Base-by-base conservation (phyloP, 805 yeast genomes). In the Candida coquimbonensis region DNA sequence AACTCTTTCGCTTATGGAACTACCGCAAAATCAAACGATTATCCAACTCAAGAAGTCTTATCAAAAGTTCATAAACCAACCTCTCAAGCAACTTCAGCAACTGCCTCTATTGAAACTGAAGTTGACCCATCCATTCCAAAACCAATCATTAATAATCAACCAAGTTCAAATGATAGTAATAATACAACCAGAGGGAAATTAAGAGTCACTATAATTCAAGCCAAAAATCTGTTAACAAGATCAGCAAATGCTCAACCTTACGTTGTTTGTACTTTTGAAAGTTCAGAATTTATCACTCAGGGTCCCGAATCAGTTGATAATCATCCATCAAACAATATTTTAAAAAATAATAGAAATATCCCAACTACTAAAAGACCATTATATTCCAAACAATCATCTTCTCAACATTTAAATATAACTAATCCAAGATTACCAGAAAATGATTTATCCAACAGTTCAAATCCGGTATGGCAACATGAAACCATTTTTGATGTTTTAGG, bases 401-500 rank as follows among this genome's bases (percentile, higher is more conserved):
- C 74, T 7, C 73, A 71, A 48, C 60, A 55, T 36, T 56, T 65
- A 48, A 61, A 67, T 46, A 63, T 68, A 51, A 26, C 26, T 29
- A 52, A 46, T 36, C 55, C 40, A 48, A 51, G 52, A 44, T 25
- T 40, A 19, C 49, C 49, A 13, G 45, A 44, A 21, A 44, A 43
- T 24, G 49, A 49, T 39, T 49, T 59, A 33, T 57, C 63, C 26
- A 66, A 66, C 49, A 68, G 66, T 7, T 61, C 81, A 14, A 83
- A 83, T 60, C 96, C 96, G 14, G 70, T 76, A 31, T 91, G 97
- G 96, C 85, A 87, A 60, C 96, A 90, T 64, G 88, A 88, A 61
- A 91, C 97, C 13, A 79, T 80, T 12, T 91, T 93, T 61, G 99
- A 91, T 63, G 96, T 93, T 39, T 78, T 88, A 36, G 95, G 91